phyloP scores from a whole-genome alignment of 2,329 filamentous ascomycete species.

The Ceratocystis destructans region DNA sequence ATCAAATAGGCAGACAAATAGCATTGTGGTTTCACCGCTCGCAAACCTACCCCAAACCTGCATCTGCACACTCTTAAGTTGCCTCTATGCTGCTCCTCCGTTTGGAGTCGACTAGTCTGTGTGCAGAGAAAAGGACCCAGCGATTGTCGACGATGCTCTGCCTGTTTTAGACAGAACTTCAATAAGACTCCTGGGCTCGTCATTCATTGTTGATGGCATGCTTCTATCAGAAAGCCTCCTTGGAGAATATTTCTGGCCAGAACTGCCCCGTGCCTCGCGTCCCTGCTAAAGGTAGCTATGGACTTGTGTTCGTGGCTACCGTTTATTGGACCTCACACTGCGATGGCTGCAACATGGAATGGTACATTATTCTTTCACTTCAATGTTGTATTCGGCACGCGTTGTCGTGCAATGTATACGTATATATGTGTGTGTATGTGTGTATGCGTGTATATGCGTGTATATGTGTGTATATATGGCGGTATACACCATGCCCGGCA shows the following conservation, averaged over 20 bases:
- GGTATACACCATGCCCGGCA: too few relatives aligned
- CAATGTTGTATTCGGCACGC: background rate
- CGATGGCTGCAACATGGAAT: constrained; percentile 15
- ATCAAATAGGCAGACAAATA: background rate
- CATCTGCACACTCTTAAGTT: constrained; percentile 91
- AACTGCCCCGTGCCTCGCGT: constrained; percentile 14
- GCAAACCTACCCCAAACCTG: background rate
- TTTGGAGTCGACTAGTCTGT: constrained; percentile 93
- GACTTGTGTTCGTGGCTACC: constrained; percentile 5
- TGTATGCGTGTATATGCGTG: background rate
- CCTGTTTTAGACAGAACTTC: constrained; percentile 38
- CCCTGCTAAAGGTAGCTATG: constrained; percentile 3
- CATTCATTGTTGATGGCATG: constrained; percentile 16
- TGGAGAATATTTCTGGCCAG: constrained; percentile 13
- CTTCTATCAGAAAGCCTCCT: constrained; percentile 12
- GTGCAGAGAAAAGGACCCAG: constrained; percentile 63
- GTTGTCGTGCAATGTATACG: background rate
- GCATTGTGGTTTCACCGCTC: too few relatives aligned
- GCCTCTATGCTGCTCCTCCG: constrained; percentile 60
- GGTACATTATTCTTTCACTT: constrained; percentile 13
- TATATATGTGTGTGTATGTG: background rate
- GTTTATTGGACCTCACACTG: background rate
- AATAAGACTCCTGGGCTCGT: constrained; percentile 20
- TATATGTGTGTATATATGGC: background rate
- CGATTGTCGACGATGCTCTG: constrained; percentile 29